phyloP scores from a whole-genome alignment of 768 basidiomycete species.

The Coprinopsis cinerea region DNA sequence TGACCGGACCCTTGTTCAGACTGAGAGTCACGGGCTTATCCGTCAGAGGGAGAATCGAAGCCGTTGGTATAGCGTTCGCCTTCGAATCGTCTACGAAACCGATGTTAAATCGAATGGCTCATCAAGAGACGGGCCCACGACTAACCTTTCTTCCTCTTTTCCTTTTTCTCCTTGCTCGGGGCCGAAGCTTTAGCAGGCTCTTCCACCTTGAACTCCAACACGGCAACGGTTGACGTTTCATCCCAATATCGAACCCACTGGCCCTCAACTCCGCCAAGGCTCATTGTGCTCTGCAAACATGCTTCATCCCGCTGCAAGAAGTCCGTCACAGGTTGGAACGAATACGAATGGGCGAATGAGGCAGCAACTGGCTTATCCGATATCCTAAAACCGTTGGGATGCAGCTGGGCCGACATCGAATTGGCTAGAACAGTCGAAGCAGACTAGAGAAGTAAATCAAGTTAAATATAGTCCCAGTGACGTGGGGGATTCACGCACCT shows the following conservation, averaged over 20 bases:
- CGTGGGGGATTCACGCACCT: conserved; percentile 41
- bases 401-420: conserved; percentile 81
- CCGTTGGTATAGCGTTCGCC: conserved; percentile 34
- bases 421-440: conserved; percentile 77
- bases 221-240: conserved; percentile 68
- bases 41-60: conserved; percentile 66
- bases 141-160: conserved; percentile 62
- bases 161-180: conserved; percentile 44
- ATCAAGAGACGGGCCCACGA: neutral
- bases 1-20: conserved; percentile 52
- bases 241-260: conserved; percentile 91
- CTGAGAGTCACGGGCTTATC: conserved; percentile 78
- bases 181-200: conserved; percentile 37
- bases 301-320: conserved; percentile 73
- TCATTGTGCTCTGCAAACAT: conserved; percentile 59
- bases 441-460: conserved; percentile 43
- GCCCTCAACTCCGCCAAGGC: conserved; percentile 67
- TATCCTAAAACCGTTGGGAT: conserved; percentile 92
- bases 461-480: neutral
- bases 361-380: conserved; percentile 84
- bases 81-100: conserved; percentile 23
- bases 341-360: conserved; percentile 88
- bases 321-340: conserved; percentile 79
- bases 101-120: neutral
- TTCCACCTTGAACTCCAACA: conserved; percentile 77